Evolutionary conservation across 345 rosid genomes (phyloP), one percentile per base, ranked within the genome.

Genomic region (Kernera saxatilis): DNA sequence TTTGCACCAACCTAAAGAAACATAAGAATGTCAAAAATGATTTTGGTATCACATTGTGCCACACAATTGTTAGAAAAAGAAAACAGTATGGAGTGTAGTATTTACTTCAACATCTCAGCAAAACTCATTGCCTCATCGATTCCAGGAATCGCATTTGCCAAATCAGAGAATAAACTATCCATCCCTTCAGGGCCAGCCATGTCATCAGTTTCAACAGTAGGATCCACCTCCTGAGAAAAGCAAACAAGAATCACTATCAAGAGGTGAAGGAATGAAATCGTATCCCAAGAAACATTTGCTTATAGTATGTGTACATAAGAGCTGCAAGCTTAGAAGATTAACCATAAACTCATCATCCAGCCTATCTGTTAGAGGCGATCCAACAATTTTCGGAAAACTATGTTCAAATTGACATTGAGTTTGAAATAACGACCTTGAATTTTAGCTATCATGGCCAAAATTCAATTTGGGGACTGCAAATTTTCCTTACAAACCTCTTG

Each of bases 111-210:
- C 97, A 91, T 94, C 83, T 94, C 97, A 0, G 97, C 97, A 72
- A 95, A 95, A 79, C 98, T 95, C 99, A 95, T 92, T 1, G 99
- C 99, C 80, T 92, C 98, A 21, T 95, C 99, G 44, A 95, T 95
- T 35, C 99, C 99, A 39, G 99, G 99, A 74, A 94, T 94, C 0
- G 99, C 91, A 87, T 87, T 95, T 0, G 99, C 92, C 40, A 95
- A 78, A 76, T 94, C 99, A 18, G 98, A 86, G 74, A 95, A 84
- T 74, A 95, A 80, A 79, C 82, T 72, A 76, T 92, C 98, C 97
- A 95, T 88, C 70, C 97, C 97, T 49, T 95, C 97, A 0, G 77
- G 49, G 30, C 84, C 79, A 50, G 80, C 86, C 66, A 89, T 6
- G 8, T 88, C 97, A 64, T 93, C 97, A 67, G 84, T 81, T 70